Percentiles rank a stretch among this genome's conserved stretches.
Evolutionary conservation across 805 yeast genomes (phyloP).

Genomic region (Monosporozyma solicola): DNA sequence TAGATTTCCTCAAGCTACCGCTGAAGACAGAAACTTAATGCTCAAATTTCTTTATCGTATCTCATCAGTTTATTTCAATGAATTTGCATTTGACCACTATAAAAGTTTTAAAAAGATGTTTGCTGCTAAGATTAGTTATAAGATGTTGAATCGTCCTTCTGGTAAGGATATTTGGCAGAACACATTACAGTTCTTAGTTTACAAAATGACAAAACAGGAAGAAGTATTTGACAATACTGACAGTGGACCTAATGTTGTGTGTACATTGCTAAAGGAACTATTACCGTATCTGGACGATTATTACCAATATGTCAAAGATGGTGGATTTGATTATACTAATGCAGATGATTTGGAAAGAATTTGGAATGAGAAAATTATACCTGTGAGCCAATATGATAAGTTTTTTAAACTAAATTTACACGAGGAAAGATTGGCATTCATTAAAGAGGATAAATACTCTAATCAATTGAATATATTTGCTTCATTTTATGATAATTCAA

Average conservation of each 20-base stretch:
- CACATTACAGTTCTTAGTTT: constrained; percentile 18
- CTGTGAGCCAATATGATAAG: constrained; percentile 10
- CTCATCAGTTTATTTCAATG: constrained; percentile 25
- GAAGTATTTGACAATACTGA: constrained; percentile 3
- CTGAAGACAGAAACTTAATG: constrained; percentile 9
- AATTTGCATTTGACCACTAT: constrained; percentile 24
- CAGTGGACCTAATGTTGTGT: constrained; percentile 1
- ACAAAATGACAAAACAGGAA: constrained; percentile 10
- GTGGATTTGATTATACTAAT: constrained; percentile 2
- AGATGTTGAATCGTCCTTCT: constrained; percentile 17
- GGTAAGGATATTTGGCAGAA: constrained; percentile 20
- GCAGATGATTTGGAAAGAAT: constrained; percentile 7
- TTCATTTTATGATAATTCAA: constrained; percentile 21
- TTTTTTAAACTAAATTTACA: constrained; percentile 12
- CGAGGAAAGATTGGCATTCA: constrained; percentile 8
- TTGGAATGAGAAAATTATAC: constrained; percentile 15
- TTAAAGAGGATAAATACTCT: constrained; percentile 11
- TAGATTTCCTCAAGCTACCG: constrained; percentile 9
- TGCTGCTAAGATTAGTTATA: constrained; percentile 21
- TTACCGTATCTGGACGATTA: constrained; percentile 3
- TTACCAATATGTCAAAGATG: background rate
- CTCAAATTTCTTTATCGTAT: constrained; percentile 15
- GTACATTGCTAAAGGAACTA: background rate
- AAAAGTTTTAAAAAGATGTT: constrained; percentile 26
- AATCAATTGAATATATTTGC: constrained; percentile 16